Evolutionary conservation across 148 eudicot genomes (phyloP), one percentile per base, ranked within the genome.

Genomic region (Dysphania ambrosioides): DNA sequence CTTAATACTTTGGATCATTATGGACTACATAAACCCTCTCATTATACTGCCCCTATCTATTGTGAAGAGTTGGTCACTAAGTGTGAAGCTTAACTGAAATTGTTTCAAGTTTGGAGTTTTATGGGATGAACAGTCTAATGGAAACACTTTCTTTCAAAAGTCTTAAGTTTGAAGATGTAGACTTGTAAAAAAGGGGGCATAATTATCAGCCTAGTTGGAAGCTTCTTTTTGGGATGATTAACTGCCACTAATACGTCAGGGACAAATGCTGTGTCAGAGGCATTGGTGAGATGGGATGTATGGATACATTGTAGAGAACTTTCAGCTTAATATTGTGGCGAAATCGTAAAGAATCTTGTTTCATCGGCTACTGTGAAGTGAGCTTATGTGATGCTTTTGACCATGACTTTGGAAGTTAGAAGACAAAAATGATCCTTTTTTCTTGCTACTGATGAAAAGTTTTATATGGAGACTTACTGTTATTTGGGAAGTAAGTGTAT

Each of bases 401-500:
- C 2, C 49, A 42, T 21, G 11, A 53, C 19, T 19, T 53, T 53
- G 53, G 16, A 47, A 21, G 21, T 53, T 53, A 53, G 26, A 53
- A 2, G 2, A 19, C 10, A 53, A 42, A 42, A 12, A 42, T 0
- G 1, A 1, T 2, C 2, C 6, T 21, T 21, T 5, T 5, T 21
- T 6, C 6, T 53, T 53, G 19, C 9, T 53, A 32, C 41, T 32
- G 5, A 32, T 34, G 26, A 21, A 34, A 63, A 32, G 26, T 2
- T 19, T 51, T 63, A 59, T 49, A 31, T 11, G 42, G 55, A 69
- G 77, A 38, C 71, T 65, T 84, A 84, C 87, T 70, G 81, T 61
- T 72, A 84, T 38, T n/a, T 84, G 87, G 36, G 51, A 55, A 76
- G 84, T 47, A n/a, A 81, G 79, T 68, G 80, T 77, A 40, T 66